Evolutionary conservation across 1,284 basidiomycete species (phyloP).

Genomic region (Heterobasidion irregulare): DNA sequence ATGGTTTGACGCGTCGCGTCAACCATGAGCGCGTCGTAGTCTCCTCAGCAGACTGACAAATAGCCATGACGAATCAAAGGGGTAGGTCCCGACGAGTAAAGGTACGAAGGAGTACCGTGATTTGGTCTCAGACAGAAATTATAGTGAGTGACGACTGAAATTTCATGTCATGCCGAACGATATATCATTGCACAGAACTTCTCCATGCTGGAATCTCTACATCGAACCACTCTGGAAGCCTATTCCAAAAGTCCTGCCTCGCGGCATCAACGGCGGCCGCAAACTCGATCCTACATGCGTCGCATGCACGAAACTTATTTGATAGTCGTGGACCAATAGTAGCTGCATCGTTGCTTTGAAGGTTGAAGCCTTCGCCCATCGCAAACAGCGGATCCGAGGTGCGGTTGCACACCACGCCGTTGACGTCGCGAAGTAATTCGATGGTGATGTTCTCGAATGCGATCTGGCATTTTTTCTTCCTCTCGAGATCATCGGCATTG

Average conservation of each 20-base stretch:
- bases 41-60: too few species aligned
- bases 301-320: constrained; percentile 48
- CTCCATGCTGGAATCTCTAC: constrained; percentile 45
- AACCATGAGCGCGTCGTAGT: too few species aligned
- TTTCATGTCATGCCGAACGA: neutral
- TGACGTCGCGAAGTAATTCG: constrained; percentile 61
- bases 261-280: constrained; percentile 43
- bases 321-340: constrained; percentile 29
- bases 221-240: constrained; percentile 58
- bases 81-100: too few species aligned
- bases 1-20: too few species aligned
- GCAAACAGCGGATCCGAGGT: constrained; percentile 63
- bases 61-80: too few species aligned
- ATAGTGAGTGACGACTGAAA: too few species aligned
- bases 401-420: constrained; percentile 55
- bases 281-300: constrained; percentile 54
- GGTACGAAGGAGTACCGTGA: too few species aligned
- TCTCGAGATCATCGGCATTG: constrained; percentile 33
- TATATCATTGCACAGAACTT: constrained; percentile 9
- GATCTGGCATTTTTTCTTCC: constrained; percentile 50
- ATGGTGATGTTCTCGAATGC: constrained; percentile 66
- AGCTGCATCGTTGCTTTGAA: constrained; percentile 37
- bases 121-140: too few species aligned
- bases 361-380: constrained; percentile 53
- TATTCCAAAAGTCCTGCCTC: constrained; percentile 55